These are phyloP conservation scores for Daedaleopsis nitida DNA, from an alignment of 768 basidiomycete genomes.

Conservation along the genomic window DNA sequence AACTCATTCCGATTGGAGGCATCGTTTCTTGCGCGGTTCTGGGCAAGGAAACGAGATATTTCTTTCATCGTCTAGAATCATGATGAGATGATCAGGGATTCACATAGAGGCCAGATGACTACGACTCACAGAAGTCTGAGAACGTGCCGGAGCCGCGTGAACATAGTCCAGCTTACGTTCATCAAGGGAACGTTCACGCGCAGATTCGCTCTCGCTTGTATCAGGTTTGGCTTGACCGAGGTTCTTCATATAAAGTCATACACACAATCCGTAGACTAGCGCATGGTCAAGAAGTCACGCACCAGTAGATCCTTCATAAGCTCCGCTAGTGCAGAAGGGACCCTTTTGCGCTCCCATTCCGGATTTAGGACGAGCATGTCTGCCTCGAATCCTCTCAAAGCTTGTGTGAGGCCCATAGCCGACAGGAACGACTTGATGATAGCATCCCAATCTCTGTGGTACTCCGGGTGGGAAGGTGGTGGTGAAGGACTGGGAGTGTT, in stretches of 20 bases:
- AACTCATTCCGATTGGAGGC: constrained; percentile 80
- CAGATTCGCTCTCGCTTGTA: constrained; percentile 17
- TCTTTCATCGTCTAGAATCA: constrained; percentile 47
- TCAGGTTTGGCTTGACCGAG: constrained; percentile 34
- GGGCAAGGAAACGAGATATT: constrained; percentile 71
- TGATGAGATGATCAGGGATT: not conserved
- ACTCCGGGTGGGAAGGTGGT: constrained; percentile 39
- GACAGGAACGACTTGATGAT: constrained; percentile 55
- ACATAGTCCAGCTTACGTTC: constrained; percentile 70
- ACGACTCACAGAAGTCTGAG: constrained; percentile 60
- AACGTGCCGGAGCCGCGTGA: constrained; percentile 48
- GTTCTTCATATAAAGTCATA: constrained; percentile 16
- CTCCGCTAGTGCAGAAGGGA: constrained; percentile 56
- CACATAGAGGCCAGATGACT: not conserved
- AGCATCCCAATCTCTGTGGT: constrained; percentile 63
- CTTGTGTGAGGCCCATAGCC: constrained; percentile 57
- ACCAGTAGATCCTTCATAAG: constrained; percentile 56
- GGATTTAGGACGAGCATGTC: constrained; percentile 73
- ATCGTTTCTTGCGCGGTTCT: constrained; percentile 71
- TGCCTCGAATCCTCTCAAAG: constrained; percentile 62
- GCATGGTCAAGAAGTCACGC: constrained; percentile 22
- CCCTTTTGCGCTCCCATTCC: constrained; percentile 60
- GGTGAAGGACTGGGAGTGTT: constrained; percentile 31
- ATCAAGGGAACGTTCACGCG: constrained; percentile 47
- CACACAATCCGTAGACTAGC: not conserved